Evolutionary conservation across 2,329 filamentous ascomycete genomes (phyloP), one percentile per base, ranked within the genome.

Genomic region (Epichloe sibirici): DNA sequence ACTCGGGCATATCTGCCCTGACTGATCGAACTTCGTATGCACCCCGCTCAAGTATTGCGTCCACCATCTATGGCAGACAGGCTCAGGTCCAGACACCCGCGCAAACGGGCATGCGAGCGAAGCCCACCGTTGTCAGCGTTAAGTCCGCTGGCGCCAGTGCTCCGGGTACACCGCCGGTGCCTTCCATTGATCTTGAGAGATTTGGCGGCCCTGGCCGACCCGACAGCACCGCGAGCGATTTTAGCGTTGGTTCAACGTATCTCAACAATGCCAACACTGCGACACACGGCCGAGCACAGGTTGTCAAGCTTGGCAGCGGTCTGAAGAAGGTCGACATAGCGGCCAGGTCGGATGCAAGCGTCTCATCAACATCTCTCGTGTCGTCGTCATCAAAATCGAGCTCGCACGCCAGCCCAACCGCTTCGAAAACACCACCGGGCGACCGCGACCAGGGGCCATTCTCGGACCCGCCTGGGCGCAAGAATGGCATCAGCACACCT

Each of bases 51-150:
- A 90, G 87, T 63, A 86, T 97, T 57, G 90, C 90, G 3, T 95
- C 90, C 1, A 96, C 91, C 21, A 89, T 95, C 51, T 97, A 96
- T 65, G 87, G 89, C 58, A 91, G 90, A 71, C 89, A 94, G 62
- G 90, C 88, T 15, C 82, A 95, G 50, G 81, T 95, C 39, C 60
- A 90, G 76, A 65, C 86, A 74, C 85, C 90, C 1, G 89, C 90
- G 0, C 89, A 93, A 63, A 93, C 90, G 50, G 86, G 88, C 54
- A 86, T 91, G 65, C 82, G 90, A 55, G 87, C 86, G 57, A 94
- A 93, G 69, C 89, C 93, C 9, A 90, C 89, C 38, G 85, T 97
- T 64, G 90, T 98, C 65, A 95, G 88, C 62, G 90, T 98, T 58
- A 93, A 89, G 68, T 86, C 86, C 6, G 81, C 72, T 61, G 75